These are phyloP conservation scores for Westerdykella aurantiaca DNA, from an alignment of 2,329 filamentous ascomycete species.

Conservation along the genomic window DNA sequence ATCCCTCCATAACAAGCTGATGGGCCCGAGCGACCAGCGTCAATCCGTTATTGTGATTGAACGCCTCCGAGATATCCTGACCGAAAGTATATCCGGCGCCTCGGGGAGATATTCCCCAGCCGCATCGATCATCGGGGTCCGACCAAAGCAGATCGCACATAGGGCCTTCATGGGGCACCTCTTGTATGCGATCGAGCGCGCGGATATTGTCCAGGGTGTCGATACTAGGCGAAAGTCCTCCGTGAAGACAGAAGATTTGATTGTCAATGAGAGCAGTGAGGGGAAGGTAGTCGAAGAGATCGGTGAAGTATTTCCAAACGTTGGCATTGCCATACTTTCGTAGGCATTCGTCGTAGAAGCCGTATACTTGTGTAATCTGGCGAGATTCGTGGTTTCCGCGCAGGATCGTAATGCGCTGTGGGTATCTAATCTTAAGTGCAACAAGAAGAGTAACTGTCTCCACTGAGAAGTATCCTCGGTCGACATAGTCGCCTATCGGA, in stretches of 20 bases:
- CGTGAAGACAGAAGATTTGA: conserved; percentile 67
- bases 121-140: conserved; percentile 92
- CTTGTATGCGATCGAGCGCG: conserved; percentile 50
- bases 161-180: conserved; percentile 70
- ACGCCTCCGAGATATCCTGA: conserved; percentile 96
- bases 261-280: conserved; percentile 69
- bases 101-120: conserved; percentile 92
- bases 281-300: conserved; percentile 72
- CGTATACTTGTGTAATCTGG: conserved; percentile 73
- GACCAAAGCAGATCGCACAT: conserved; percentile 75
- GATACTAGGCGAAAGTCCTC: conserved; percentile 66
- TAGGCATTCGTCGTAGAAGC: conserved; percentile 72
- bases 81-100: conserved; percentile 94
- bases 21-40: conserved; percentile 94
- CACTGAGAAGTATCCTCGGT: conserved; percentile 97
- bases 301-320: conserved; percentile 74
- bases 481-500: conserved; percentile 85
- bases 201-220: conserved; percentile 67
- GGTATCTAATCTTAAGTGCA: conserved; percentile 95
- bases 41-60: conserved; percentile 98
- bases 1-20: conserved; percentile 98
- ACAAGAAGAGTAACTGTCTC: conserved; percentile 96
- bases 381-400: conserved; percentile 82
- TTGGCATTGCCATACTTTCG: conserved; percentile 73
- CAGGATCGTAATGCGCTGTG: conserved; percentile 94